Evolutionary conservation across 2,329 filamentous ascomycete genomes (phyloP).

Genomic region (Sporothrix pseudoabietina): DNA sequence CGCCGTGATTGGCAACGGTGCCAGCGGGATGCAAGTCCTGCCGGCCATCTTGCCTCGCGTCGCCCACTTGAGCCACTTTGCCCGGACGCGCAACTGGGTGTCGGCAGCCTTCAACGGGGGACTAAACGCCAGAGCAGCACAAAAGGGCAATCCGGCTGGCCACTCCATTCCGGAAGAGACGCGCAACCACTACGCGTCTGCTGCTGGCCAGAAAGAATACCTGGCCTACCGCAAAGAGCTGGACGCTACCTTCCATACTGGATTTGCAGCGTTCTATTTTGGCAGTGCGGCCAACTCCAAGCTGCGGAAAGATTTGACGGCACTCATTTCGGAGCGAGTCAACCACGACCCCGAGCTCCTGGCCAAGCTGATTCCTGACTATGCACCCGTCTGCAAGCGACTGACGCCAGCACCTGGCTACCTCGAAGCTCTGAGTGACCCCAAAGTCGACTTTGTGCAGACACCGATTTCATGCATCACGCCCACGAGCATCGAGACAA

Average conservation of each 20-base stretch:
- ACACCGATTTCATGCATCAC: constrained; percentile 40
- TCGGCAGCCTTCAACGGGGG: constrained; percentile 22
- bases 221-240: constrained; percentile 17
- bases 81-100: constrained; percentile 31
- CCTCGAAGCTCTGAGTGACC: constrained; percentile 37
- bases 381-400: constrained; percentile 35
- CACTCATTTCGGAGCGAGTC: constrained; percentile 23
- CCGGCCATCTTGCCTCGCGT: constrained; percentile 28
- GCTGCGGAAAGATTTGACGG: constrained; percentile 19
- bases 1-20: constrained; percentile 34
- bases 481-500: constrained; percentile 38
- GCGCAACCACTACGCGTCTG: neutral
- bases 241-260: constrained; percentile 19
- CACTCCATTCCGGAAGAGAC: neutral
- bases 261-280: neutral
- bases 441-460: constrained; percentile 41
- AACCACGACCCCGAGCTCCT: constrained; percentile 26
- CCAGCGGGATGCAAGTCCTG: constrained; percentile 31
- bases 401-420: constrained; percentile 38
- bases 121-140: neutral
- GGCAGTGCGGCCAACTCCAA: constrained; percentile 17
- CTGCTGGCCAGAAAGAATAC: neutral
- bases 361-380: constrained; percentile 34
- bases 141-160: constrained; percentile 11
- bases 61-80: constrained; percentile 30